Percentiles rank a stretch among this genome's conserved stretches.
Evolutionary conservation across 2,329 filamentous ascomycete genomes (phyloP).

Genomic region (Aspergillus awamori): DNA sequence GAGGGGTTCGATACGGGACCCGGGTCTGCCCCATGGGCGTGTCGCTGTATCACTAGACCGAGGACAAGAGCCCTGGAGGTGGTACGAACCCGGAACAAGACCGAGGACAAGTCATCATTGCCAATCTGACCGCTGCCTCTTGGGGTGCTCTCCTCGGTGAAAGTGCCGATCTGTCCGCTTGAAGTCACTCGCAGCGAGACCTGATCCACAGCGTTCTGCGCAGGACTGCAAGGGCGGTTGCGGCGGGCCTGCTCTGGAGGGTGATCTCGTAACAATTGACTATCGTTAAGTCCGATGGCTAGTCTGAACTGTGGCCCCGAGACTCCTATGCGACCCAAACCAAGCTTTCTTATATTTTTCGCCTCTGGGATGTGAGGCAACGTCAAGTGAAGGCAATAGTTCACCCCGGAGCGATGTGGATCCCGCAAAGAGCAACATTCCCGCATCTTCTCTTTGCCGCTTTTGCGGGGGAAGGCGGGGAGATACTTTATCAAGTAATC

Average conservation of each 20-base stretch:
- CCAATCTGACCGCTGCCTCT: not conserved
- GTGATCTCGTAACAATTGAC: not conserved
- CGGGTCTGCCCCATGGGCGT: not conserved
- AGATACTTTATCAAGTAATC: constrained; percentile 9
- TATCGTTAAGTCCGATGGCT: not conserved
- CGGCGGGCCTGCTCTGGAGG: not conserved
- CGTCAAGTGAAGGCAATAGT: not conserved
- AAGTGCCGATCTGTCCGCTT: not conserved
- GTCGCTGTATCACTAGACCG: not conserved
- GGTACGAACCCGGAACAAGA: not conserved
- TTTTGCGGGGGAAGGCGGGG: constrained; percentile 14
- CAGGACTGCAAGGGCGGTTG: too few relatives aligned
- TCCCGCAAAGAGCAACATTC: not conserved
- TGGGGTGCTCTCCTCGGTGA: not conserved
- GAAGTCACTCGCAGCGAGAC: too few relatives aligned
- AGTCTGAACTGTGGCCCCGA: too few relatives aligned
- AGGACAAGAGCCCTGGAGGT: not conserved
- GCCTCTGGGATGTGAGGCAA: not conserved
- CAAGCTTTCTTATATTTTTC: too few relatives aligned
- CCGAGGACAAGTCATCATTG: not conserved
- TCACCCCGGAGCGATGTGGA: not conserved
- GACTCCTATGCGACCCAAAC: too few relatives aligned
- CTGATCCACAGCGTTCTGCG: too few relatives aligned
- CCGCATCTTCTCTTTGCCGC: not conserved
- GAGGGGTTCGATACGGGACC: not conserved